Evolutionary conservation across 768 basidiomycete genomes (phyloP).

Genomic region (Lentinula raphanica): DNA sequence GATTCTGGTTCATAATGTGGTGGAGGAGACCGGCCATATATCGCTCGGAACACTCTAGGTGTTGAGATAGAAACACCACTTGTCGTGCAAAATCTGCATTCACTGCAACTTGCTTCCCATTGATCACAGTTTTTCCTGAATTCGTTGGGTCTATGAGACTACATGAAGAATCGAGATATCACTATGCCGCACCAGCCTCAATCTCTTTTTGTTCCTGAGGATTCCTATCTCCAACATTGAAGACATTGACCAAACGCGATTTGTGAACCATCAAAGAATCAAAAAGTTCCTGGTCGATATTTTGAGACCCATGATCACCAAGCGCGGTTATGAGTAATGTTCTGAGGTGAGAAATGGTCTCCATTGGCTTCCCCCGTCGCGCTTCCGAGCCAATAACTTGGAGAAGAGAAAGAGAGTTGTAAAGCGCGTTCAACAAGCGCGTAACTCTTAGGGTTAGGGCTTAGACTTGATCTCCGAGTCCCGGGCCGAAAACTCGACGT

Average conservation of each 20-base stretch:
- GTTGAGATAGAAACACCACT: conserved; percentile 71
- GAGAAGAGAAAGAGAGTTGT: not conserved
- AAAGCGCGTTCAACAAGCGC: not conserved
- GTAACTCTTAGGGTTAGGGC: not conserved
- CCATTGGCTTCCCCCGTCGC: conserved; percentile 36
- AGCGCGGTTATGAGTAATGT: conserved; percentile 46
- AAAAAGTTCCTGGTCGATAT: conserved; percentile 70
- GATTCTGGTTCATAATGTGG: conserved; percentile 54
- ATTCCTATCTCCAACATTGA: conserved; percentile 60
- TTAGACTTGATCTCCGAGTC: not conserved
- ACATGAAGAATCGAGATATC: not conserved
- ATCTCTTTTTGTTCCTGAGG: conserved; percentile 66
- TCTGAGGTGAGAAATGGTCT: conserved; percentile 53
- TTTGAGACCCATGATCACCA: conserved; percentile 34
- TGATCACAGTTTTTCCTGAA: conserved; percentile 59
- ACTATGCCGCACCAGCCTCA: conserved; percentile 49
- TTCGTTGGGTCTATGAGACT: conserved; percentile 1
- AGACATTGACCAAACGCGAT: conserved; percentile 54
- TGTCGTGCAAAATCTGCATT: conserved; percentile 78
- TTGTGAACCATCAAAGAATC: conserved; percentile 68
- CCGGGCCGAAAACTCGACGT: no score
- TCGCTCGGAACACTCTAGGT: conserved; percentile 79
- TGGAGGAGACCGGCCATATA: conserved; percentile 69
- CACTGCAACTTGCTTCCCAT: conserved; percentile 64
- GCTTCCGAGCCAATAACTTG: not conserved